A percentile compares a stretch with the other conserved stretches of the same genome.
Conservation (phyloP, 2,329 filamentous ascomycete genomes). For the Stemphylium vesicarium region DNA sequence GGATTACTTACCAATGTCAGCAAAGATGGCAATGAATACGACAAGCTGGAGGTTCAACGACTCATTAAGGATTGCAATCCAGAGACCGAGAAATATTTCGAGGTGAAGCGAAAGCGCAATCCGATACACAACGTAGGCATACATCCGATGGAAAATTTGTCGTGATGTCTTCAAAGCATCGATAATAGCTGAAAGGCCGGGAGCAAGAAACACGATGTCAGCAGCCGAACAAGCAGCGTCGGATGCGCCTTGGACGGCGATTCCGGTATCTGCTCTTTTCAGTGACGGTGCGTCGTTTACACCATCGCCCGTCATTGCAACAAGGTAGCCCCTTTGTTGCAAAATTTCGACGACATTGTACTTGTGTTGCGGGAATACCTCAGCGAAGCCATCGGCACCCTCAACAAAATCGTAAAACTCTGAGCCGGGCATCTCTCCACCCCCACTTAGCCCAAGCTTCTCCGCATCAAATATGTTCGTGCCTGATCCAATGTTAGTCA, state of each 20-base stretch:
- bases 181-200: slow-evolving; percentile 89
- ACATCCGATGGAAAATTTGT: slow-evolving; percentile 97
- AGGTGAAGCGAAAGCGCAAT: slow-evolving; percentile 90
- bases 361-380: slow-evolving; percentile 95
- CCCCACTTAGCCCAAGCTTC: slow-evolving; percentile 86
- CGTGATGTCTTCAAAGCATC: slow-evolving; percentile 91
- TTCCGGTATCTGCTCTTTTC: slow-evolving; percentile 96
- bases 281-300: slow-evolving; percentile 92
- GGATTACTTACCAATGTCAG: slow-evolving; percentile 65
- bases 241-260: slow-evolving; percentile 90
- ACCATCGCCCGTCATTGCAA: slow-evolving; percentile 96
- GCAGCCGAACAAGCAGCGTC: slow-evolving; percentile 90
- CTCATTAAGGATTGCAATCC: slow-evolving; percentile 87
- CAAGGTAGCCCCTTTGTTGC: slow-evolving; percentile 89
- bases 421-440: slow-evolving; percentile 90
- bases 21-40: slow-evolving; percentile 94
- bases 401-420: slow-evolving; percentile 96
- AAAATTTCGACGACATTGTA: slow-evolving; percentile 93
- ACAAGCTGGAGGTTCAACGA: slow-evolving; percentile 85
- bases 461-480: slow-evolving; percentile 95
- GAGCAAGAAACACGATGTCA: slow-evolving; percentile 92
- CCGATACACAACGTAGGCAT: slow-evolving; percentile 94
- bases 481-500: slow-evolving; percentile 43
- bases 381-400: slow-evolving; percentile 92
- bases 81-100: slow-evolving; percentile 88